phyloP scores from a whole-genome alignment of 2,329 filamentous ascomycete genomes.

The Sporothrix curviconia region DNA sequence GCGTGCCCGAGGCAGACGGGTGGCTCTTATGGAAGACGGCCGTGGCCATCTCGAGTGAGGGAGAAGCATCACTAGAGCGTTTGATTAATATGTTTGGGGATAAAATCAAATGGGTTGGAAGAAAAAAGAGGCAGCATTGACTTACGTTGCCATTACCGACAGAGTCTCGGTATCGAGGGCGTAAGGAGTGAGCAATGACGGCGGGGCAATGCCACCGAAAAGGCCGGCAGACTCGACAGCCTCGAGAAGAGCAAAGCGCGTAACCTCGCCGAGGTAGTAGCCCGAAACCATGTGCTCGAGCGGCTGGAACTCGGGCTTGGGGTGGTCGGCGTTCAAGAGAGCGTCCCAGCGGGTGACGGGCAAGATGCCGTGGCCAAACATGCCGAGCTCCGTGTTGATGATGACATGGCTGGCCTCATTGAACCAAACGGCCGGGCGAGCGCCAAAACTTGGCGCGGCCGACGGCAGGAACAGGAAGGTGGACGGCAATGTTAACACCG shows the following conservation, averaged over 20 bases:
- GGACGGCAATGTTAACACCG: constrained; percentile 59
- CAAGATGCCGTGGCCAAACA: constrained; percentile 56
- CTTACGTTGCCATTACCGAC: constrained; percentile 51
- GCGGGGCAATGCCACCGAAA: constrained; percentile 50
- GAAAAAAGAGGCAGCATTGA: no score
- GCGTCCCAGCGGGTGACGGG: constrained; percentile 57
- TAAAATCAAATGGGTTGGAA: not conserved
- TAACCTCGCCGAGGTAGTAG: constrained; percentile 61
- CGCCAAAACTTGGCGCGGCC: constrained; percentile 50
- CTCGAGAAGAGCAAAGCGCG: constrained; percentile 51
- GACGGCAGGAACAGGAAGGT: constrained; percentile 53
- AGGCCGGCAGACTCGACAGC: constrained; percentile 49
- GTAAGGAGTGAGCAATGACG: constrained; percentile 46
- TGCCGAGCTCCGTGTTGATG: constrained; percentile 61
- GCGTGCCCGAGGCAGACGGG: constrained; percentile 36
- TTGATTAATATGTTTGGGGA: not conserved
- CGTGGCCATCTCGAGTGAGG: constrained; percentile 38
- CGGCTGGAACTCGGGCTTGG: constrained; percentile 54
- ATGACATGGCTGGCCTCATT: constrained; percentile 54
- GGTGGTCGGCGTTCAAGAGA: constrained; percentile 44
- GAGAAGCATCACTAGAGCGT: constrained; percentile 36
- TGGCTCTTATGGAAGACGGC: constrained; percentile 44
- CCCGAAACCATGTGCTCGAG: constrained; percentile 58
- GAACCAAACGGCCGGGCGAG: constrained; percentile 50
- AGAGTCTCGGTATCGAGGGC: constrained; percentile 56